These are phyloP conservation scores for Penicillium parvum DNA, from an alignment of 495 filamentous ascomycete species.

Conservation along the genomic window DNA sequence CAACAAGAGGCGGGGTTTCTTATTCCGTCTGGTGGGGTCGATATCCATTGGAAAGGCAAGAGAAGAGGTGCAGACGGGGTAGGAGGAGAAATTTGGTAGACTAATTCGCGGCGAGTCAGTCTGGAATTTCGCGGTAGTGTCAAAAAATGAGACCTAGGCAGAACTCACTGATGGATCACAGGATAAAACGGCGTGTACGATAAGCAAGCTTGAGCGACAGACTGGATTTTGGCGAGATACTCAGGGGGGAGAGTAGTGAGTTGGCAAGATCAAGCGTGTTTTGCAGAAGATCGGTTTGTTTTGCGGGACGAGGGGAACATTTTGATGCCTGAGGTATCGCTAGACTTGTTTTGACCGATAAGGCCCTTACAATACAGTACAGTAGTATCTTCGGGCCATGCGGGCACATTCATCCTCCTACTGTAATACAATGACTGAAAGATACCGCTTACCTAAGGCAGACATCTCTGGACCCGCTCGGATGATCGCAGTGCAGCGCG, in stretches of 20 bases:
- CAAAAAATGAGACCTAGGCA: too few relatives aligned
- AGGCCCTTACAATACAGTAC: background rate
- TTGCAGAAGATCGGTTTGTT: slow-evolving; percentile 11
- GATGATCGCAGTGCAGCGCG: slow-evolving; percentile 25
- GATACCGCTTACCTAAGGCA: slow-evolving; percentile 25
- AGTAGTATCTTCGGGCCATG: background rate
- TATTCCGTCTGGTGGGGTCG: slow-evolving; percentile 77
- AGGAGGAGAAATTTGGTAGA: background rate
- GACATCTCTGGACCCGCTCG: slow-evolving; percentile 8
- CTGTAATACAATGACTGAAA: slow-evolving; percentile 1
- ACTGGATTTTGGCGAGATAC: too few relatives aligned
- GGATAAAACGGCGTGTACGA: too few relatives aligned
- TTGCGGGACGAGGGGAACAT: slow-evolving; percentile 19
- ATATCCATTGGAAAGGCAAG: slow-evolving; percentile 53
- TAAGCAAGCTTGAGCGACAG: too few relatives aligned
- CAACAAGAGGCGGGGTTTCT: slow-evolving; percentile 71
- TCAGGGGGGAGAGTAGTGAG: too few relatives aligned
- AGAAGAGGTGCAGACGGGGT: background rate
- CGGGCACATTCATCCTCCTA: background rate
- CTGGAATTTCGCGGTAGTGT: slow-evolving; percentile 1
- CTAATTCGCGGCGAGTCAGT: slow-evolving; percentile 11
- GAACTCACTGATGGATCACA: slow-evolving; percentile 3
- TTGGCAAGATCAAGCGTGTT: too few relatives aligned
- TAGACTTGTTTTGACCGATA: background rate
- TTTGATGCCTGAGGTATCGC: slow-evolving; percentile 3